Evolutionary conservation across 306 rosid genomes (phyloP), one percentile per base, ranked within the genome.

Genomic region (Mucuna pruriens): DNA sequence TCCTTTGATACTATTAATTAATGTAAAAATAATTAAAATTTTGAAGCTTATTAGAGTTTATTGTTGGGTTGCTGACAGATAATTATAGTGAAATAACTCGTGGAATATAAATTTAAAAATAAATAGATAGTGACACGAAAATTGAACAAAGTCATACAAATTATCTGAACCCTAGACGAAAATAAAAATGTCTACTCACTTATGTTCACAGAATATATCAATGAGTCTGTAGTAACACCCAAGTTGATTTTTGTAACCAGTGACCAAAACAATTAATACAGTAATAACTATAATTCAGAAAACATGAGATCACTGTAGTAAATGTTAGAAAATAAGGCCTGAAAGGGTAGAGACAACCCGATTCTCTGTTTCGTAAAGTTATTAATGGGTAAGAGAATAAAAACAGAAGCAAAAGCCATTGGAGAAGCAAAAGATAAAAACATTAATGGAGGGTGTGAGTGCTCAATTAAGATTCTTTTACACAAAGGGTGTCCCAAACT

Each of bases 321-420:
- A 80, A 61, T 74, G 79, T 85, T 49, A 51, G 26, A 71, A 80
- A 60, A 33, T 15, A 70, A 40, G 55, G 82, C 42, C 19, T 67
- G 80, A 83, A 79, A 74, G 74, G 58, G 48, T 65, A 23, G 58
- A 40, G 66, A 60, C 57, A 77, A 65, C 46, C 44, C 40, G 74
- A 82, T 82, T 77, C 74, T 66, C 42, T 57, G 81, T 73, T 81
- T 55, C 66, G 63, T 49, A 77, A 82, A 78, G 84, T 40, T 83
- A 82, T 82, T 45, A 67, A 72, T 58, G 29, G 65, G n/a, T 9
- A 44, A 64, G 67, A 54, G 80, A 80, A 64, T 34, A 31, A 69
- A 42, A 76, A 66, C 40, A 44, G 4, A 71, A 69, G 58, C 52
- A 77, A 70, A 83, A 38, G 80, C 62, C 57, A 74, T 17, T 45